These are phyloP conservation scores for Solanum bulbocastanum DNA, from an alignment of 257 asterid species.

Conservation along the genomic window DNA sequence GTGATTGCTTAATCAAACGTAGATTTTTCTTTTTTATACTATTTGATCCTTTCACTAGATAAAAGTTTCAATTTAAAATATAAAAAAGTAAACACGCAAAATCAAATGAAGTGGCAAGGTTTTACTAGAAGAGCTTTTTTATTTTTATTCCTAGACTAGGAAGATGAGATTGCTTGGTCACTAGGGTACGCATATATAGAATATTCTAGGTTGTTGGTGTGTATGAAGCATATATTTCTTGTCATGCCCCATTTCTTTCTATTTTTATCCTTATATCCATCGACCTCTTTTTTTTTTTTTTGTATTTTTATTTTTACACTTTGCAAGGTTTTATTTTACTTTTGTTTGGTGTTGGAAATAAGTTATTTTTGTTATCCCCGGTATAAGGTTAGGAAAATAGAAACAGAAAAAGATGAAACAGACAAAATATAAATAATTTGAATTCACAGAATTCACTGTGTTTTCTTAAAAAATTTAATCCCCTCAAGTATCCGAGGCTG, in stretches of 20 bases:
- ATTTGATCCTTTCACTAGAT: neutral
- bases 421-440: too few relatives aligned
- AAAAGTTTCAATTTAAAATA: neutral
- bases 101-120: neutral
- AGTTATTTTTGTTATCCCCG: too few relatives aligned
- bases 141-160: neutral
- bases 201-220: neutral
- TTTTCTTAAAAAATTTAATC: too few relatives aligned
- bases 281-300: neutral
- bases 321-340: neutral
- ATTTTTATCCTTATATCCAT: neutral
- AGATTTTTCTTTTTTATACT: neutral
- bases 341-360: neutral
- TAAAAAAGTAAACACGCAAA: neutral
- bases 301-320: neutral
- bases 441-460: too few relatives aligned
- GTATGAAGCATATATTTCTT: neutral
- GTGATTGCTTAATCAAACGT: too few relatives aligned
- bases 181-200: neutral
- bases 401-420: too few relatives aligned
- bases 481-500: too few relatives aligned
- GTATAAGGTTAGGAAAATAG: too few relatives aligned
- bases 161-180: neutral
- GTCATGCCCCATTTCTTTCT: neutral
- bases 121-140: neutral